Evolutionary conservation across 1,139 yeast species (phyloP), one percentile per base, ranked within the genome.

Genomic region (Meyerozyma sp.): DNA sequence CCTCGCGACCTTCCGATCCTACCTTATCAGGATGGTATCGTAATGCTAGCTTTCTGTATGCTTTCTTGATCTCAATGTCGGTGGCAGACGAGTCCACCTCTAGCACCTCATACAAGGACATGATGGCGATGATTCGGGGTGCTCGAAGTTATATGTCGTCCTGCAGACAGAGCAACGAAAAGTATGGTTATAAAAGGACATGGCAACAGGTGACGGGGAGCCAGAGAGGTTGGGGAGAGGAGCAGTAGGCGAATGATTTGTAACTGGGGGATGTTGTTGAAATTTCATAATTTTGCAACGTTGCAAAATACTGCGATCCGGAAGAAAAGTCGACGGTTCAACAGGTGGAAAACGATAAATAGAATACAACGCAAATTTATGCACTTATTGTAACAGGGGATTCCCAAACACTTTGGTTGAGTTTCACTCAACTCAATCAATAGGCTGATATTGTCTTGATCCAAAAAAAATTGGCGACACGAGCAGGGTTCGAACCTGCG

Each of bases 1-100:
- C 78, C 23, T 72, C 82, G 44, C 94, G 73, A 45, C 78, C 79
- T 7, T 77, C 80, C 49, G 82, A 90, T 0, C 77, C 63, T 2
- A 78, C 91, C 59, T 88, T 88, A 59, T 88, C 96, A 0, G 96
- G 96, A 59, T 88, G 96, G 56, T 80, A 77, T 45, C 70, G 68
- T 42, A 88, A 70, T 10, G 95, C 95, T 44, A 84, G 72, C 51
- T 78, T 81, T 50, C 90, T 73, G 63, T 85, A 88, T 1, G 95
- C 93, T 61, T 77, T 81, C 52, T 84, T 82, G 57, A 88, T 84
- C 49, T 87, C 95, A 5, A 68, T 64, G 34, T 76, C 62, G 2
- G 84, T 65, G 7, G 95, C 94, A 20, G 78, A 71, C 16, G 75
- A 61, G 8, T 76, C 76, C 8, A 88, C 78, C 36, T 88, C 94